Evolutionary conservation across 2,329 filamentous ascomycete species (phyloP), one percentile per base, ranked within the genome.

Genomic region (Tolypocladium album): DNA sequence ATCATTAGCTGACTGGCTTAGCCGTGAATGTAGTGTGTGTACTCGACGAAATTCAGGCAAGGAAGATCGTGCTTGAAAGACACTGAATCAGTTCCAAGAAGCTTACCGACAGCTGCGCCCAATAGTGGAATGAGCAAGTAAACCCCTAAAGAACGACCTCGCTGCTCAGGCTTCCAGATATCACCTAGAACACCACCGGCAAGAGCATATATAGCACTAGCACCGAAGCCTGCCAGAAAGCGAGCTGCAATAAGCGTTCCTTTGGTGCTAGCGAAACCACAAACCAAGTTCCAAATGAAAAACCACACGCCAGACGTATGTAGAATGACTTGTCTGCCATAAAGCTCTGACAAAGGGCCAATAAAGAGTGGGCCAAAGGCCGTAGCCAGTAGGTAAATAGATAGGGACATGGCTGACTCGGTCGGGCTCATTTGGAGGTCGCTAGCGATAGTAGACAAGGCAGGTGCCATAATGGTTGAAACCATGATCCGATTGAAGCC

Each of bases 401-500:
- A n/a, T n/a, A n/a, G n/a, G n/a, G n/a, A n/a, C n/a, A n/a, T n/a
- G n/a, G n/a, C n/a, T n/a, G n/a, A n/a, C n/a, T n/a, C n/a, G n/a
- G n/a, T n/a, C n/a, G n/a, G n/a, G n/a, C n/a, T n/a, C n/a, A n/a
- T n/a, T n/a, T n/a, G n/a, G n/a, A n/a, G n/a, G n/a, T n/a, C n/a
- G n/a, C n/a, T n/a, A n/a, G n/a, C n/a, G n/a, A n/a, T n/a, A n/a
- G n/a, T n/a, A n/a, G n/a, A n/a, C n/a, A n/a, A n/a, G n/a, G n/a
- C n/a, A n/a, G n/a, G n/a, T n/a, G n/a, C n/a, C n/a, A n/a, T n/a
- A n/a, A n/a, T n/a, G 0, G 79, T 79, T 4, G 78, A 79, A 0
- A 80, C 76, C 63, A 82, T 74, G 61, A 81, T 80, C 12, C 77
- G 76, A 53, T 79, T 79, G 64, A 82, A 81, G 9, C 78, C 79